These are phyloP conservation scores for Xylariomycetidae sp. DNA, from an alignment of 2,329 filamentous ascomycete genomes.

Conservation along the genomic window DNA sequence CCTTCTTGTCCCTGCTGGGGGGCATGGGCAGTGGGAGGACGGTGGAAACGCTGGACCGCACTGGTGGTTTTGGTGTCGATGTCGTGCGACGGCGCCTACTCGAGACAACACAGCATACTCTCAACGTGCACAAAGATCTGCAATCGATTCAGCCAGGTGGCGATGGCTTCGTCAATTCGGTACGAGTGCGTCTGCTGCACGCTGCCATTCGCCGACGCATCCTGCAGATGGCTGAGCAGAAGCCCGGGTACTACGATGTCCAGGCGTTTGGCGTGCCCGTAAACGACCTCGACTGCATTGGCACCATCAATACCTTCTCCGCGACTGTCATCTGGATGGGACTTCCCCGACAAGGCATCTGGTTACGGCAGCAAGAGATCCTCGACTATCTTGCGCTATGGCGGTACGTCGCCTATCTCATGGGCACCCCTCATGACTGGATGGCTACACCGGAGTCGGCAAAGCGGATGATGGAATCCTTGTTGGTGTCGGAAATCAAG, in stretches of 20 bases:
- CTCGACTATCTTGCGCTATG: constrained; percentile 68
- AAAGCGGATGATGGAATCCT: constrained; percentile 59
- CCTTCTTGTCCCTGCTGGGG: constrained; percentile 57
- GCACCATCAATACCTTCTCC: constrained; percentile 66
- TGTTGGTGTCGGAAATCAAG: constrained; percentile 59
- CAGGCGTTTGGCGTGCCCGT: constrained; percentile 58
- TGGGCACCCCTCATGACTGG: constrained; percentile 60
- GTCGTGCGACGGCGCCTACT: constrained; percentile 57
- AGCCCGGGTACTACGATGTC: constrained; percentile 57
- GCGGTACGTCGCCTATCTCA: constrained; percentile 66
- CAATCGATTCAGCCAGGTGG: constrained; percentile 63
- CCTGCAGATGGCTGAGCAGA: constrained; percentile 47
- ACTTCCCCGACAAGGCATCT: constrained; percentile 67
- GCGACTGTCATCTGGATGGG: constrained; percentile 58
- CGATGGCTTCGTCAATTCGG: constrained; percentile 56
- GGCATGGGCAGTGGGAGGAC: constrained; percentile 68
- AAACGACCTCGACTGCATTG: constrained; percentile 70
- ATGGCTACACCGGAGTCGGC: constrained; percentile 52
- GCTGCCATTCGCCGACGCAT: constrained; percentile 62
- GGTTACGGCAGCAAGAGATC: constrained; percentile 54
- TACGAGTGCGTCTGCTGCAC: constrained; percentile 65
- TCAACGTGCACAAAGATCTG: constrained; percentile 62
- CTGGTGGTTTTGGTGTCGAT: constrained; percentile 65
- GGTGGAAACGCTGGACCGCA: constrained; percentile 67
- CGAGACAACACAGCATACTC: constrained; percentile 70